phyloP scores from a whole-genome alignment of 2,329 filamentous ascomycete species.

The Fusarium siculi region DNA sequence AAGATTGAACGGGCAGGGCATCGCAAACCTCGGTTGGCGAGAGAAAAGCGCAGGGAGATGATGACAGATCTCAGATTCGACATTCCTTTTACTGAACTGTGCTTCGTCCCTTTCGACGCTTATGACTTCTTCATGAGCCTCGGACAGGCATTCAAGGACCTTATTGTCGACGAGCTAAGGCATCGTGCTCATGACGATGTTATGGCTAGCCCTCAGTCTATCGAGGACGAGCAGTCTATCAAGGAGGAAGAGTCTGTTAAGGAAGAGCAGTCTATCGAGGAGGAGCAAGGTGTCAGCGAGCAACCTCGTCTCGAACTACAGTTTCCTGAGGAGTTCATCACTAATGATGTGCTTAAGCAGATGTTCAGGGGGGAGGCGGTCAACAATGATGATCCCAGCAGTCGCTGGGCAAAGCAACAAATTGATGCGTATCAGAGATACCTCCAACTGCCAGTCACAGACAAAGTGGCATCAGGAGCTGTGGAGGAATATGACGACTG shows the following conservation, averaged over 20 bases:
- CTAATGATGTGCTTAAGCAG: neutral
- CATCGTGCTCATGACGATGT: neutral
- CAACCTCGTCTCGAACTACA: accelerated
- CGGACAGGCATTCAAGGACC: neutral
- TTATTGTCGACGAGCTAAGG: neutral
- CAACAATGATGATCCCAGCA: no score
- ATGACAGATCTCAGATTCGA: neutral
- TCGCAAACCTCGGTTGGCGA: accelerated
- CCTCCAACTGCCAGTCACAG: neutral
- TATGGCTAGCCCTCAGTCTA: neutral
- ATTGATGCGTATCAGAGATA: neutral
- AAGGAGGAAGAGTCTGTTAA: neutral
- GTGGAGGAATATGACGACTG: neutral
- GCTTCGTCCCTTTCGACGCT: neutral
- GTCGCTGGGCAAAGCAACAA: neutral
- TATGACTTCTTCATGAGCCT: neutral
- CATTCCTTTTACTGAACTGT: neutral
- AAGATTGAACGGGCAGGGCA: no score
- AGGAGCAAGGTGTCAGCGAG: neutral
- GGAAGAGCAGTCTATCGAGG: neutral
- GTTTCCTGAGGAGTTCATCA: no score
- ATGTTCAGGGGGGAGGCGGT: accelerated
- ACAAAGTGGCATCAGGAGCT: neutral
- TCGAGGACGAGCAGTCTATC: neutral
- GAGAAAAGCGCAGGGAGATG: neutral